Percentiles rank a stretch among this genome's conserved stretches.
These are phyloP conservation scores for Aspergillus chevalieri DNA, from an alignment of 2,329 filamentous ascomycete genomes.

Conservation along the genomic window DNA sequence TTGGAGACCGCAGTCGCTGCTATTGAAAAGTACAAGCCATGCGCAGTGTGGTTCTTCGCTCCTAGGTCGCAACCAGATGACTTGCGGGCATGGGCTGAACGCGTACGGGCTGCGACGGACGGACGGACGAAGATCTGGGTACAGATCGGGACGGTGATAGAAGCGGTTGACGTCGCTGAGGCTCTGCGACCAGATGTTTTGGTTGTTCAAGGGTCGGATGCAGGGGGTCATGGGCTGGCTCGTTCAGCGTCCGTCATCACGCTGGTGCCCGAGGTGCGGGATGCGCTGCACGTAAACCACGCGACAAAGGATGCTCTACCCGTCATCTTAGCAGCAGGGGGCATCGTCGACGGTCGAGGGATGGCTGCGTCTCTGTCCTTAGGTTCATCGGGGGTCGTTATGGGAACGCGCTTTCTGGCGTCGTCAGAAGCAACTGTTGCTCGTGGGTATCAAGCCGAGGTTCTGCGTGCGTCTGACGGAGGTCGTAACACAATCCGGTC, in stretches of 20 bases:
- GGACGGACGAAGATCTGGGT: constrained; percentile 46
- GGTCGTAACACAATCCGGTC: constrained; percentile 46
- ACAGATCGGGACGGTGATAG: constrained; percentile 46
- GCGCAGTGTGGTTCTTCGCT: constrained; percentile 39
- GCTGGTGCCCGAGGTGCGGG: constrained; percentile 47
- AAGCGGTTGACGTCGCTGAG: constrained; percentile 39
- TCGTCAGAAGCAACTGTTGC: constrained; percentile 44
- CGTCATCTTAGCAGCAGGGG: constrained; percentile 48
- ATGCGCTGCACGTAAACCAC: constrained; percentile 26
- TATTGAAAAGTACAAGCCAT: constrained; percentile 27
- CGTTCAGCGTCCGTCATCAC: constrained; percentile 43
- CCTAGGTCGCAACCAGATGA: constrained; percentile 22
- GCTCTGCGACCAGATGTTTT: constrained; percentile 42
- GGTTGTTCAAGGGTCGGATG: constrained; percentile 50
- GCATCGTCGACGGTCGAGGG: constrained; percentile 49
- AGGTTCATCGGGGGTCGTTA: constrained; percentile 49
- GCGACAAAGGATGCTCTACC: constrained; percentile 24
- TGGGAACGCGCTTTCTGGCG: constrained; percentile 62
- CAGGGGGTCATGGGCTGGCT: constrained; percentile 49
- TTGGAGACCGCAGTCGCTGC: constrained; percentile 21
- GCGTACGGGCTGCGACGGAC: constrained; percentile 36
- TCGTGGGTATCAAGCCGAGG: constrained; percentile 45
- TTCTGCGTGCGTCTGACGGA: constrained; percentile 47
- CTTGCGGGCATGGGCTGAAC: constrained; percentile 23
- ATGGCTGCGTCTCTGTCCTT: constrained; percentile 46